Percentiles rank a stretch among this genome's conserved stretches.
phyloP scores from a whole-genome alignment of 331 rosid species.

The Stylosanthes scabra region DNA sequence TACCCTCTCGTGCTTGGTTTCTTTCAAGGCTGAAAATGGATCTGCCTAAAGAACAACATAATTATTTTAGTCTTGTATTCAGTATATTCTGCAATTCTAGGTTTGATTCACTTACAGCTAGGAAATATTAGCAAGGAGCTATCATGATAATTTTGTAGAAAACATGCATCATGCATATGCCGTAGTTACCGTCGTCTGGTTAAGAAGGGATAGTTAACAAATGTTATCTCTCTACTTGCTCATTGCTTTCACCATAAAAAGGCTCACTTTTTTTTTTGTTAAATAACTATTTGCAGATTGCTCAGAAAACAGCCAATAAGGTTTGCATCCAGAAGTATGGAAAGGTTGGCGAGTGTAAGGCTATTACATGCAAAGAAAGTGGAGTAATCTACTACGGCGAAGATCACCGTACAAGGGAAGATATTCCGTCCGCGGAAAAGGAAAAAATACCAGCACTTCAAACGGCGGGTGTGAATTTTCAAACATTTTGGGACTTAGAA shows the following conservation, averaged over 20 bases:
- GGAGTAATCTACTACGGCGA: slow-evolving; percentile 79
- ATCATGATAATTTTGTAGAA: background rate
- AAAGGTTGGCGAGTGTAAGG: slow-evolving; percentile 62
- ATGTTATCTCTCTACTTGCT: slow-evolving; percentile 1
- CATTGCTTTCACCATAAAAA: slow-evolving; percentile 14
- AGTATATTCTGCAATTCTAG: background rate
- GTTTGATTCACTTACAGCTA: background rate
- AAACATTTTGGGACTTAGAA: slow-evolving; percentile 71
- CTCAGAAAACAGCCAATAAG: slow-evolving; percentile 74
- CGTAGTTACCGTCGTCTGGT: background rate
- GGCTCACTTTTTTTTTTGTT: slow-evolving; percentile 29
- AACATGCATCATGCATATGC: background rate
- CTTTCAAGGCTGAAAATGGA: background rate
- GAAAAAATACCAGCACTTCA: slow-evolving; percentile 43
- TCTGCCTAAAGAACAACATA: background rate
- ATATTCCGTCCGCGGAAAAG: too few relatives aligned
- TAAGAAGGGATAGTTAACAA: slow-evolving; percentile 3
- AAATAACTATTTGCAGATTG: slow-evolving; percentile 58
- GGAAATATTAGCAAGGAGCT: background rate
- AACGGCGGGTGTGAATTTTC: slow-evolving; percentile 78
- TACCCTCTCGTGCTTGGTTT: background rate
- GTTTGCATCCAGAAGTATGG: slow-evolving; percentile 81
- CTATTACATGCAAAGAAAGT: slow-evolving; percentile 73
- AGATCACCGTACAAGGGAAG: slow-evolving; percentile 31
- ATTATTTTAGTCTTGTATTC: background rate